Percentiles rank a stretch among this genome's conserved stretches.
These are phyloP conservation scores for Claviceps digitariae DNA, from an alignment of 2,329 filamentous ascomycete genomes.

Conservation along the genomic window DNA sequence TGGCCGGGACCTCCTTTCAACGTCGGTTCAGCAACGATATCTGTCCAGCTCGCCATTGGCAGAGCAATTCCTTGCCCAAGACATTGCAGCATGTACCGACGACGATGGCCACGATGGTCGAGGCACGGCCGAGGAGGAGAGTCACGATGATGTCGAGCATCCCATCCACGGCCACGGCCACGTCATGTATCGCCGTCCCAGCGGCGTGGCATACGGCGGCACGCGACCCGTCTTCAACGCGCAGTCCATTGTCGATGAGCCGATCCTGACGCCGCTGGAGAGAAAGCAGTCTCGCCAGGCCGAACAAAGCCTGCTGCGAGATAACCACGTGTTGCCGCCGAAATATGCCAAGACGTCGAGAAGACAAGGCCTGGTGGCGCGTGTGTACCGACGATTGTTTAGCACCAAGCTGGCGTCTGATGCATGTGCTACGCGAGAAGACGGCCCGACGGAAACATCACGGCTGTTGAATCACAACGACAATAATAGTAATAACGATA, in stretches of 20 bases:
- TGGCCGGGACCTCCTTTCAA: constrained; percentile 2
- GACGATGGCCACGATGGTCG: constrained; percentile 33
- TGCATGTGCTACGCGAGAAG: constrained; percentile 12
- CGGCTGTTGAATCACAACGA: constrained; percentile 21
- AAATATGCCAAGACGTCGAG: constrained; percentile 30
- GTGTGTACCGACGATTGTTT: constrained; percentile 35
- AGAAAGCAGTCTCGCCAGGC: constrained; percentile 42
- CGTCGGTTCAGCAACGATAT: constrained; percentile 21
- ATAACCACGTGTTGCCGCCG: constrained; percentile 52
- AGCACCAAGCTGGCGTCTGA: constrained; percentile 35
- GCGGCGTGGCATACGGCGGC: constrained; percentile 60
- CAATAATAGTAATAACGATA: no score
- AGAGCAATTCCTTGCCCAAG: constrained; percentile 50
- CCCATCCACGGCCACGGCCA: constrained; percentile 24
- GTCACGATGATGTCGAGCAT: constrained; percentile 21
- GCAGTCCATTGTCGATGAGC: constrained; percentile 27
- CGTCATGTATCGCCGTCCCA: constrained; percentile 59
- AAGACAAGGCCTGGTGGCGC: constrained; percentile 20
- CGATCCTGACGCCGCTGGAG: constrained; percentile 39
- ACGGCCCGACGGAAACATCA: constrained; percentile 25
- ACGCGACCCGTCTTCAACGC: constrained; percentile 57
- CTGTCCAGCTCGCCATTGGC: constrained; percentile 50
- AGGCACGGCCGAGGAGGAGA: constrained; percentile 14
- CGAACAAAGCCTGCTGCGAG: constrained; percentile 46
- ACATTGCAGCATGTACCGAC: constrained; percentile 51